phyloP scores from a whole-genome alignment of 257 asterid genomes.

The Ligustrum vulgare region DNA sequence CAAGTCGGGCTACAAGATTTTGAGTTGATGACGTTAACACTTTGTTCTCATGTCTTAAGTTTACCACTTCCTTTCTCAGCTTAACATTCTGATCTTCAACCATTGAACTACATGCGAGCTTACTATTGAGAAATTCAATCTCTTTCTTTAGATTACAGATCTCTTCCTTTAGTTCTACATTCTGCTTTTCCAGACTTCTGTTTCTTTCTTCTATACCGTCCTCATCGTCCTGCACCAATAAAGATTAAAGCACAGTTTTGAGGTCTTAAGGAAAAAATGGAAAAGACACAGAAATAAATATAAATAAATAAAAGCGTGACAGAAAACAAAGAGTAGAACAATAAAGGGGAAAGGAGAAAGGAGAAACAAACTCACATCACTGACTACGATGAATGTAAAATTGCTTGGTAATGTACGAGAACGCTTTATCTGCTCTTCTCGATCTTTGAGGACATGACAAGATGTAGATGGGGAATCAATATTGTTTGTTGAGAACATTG shows the following conservation, averaged over 20 bases:
- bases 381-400: neutral
- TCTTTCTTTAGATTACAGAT: conserved; percentile 16
- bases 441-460: neutral
- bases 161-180: conserved; percentile 16
- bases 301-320: neutral
- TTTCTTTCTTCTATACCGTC: conserved; percentile 14
- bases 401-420: conserved; percentile 4
- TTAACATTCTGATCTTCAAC: conserved; percentile 19
- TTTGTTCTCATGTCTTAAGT: conserved; percentile 17
- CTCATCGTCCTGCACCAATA: conserved; percentile 19
- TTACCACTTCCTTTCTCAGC: conserved; percentile 17
- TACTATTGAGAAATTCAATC: conserved; percentile 5
- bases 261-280: neutral
- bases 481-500: neutral
- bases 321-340: neutral
- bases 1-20: conserved; percentile 11
- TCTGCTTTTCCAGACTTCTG: conserved; percentile 18
- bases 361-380: conserved; percentile 23
- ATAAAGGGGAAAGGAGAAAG: conserved; percentile 1
- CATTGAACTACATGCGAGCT: conserved; percentile 7
- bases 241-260: neutral
- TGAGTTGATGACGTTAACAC: conserved; percentile 3
- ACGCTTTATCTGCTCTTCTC: neutral
- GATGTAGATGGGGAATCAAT: neutral
- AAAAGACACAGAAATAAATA: neutral